Percentiles rank a stretch among this genome's conserved stretches.
Evolutionary conservation across 768 basidiomycete genomes (phyloP).

Genomic region (Chalciporus chontae): DNA sequence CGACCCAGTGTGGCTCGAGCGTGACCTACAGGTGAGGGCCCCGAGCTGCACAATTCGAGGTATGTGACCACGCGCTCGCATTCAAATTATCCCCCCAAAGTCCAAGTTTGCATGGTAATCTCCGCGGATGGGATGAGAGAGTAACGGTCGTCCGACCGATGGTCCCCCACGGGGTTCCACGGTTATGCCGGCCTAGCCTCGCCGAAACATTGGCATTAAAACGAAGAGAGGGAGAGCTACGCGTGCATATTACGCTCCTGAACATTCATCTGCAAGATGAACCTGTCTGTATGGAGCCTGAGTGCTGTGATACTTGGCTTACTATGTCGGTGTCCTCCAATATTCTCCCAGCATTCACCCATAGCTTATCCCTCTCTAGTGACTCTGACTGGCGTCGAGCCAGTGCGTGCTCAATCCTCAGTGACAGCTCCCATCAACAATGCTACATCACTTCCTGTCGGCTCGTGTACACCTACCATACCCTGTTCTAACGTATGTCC

Average conservation of each 20-base stretch:
- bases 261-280: background rate
- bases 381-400: background rate
- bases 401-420: background rate
- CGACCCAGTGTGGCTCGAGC: too few relatives aligned
- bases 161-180: background rate
- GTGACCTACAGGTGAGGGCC: too few relatives aligned
- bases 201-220: background rate
- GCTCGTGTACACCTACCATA: background rate
- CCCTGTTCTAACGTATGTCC: background rate
- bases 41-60: too few relatives aligned
- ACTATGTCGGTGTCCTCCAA: background rate
- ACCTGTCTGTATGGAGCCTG: background rate
- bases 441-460: background rate
- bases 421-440: background rate
- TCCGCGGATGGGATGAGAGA: too few relatives aligned
- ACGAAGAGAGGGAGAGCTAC: background rate
- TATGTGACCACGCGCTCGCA: too few relatives aligned
- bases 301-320: background rate
- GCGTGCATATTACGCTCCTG: background rate
- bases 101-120: too few relatives aligned
- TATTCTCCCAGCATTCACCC: background rate
- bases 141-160: background rate
- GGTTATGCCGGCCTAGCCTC: background rate
- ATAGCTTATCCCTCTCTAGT: background rate
- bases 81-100: too few relatives aligned